A percentile compares a stretch with the other conserved stretches of the same genome.
Conservation (phyloP, 1,284 basidiomycete genomes). For the Pholiota adiposa region DNA sequence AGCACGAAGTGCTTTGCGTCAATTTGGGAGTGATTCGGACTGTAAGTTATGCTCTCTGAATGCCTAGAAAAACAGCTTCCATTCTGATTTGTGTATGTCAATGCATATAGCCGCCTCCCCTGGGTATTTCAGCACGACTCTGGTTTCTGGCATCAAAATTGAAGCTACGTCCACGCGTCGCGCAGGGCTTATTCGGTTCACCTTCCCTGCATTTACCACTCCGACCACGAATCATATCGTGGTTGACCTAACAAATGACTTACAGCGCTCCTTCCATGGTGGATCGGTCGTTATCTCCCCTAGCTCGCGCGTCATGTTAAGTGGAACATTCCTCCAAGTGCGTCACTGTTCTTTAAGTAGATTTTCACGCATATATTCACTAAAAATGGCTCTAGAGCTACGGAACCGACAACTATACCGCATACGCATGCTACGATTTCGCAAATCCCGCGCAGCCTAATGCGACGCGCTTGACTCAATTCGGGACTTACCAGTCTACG, state of each 20-base stretch:
- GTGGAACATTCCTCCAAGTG: constrained; percentile 50
- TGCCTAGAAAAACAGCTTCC: not conserved
- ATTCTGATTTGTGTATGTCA: not conserved
- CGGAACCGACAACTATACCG: constrained; percentile 52
- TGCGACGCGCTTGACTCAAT: constrained; percentile 26
- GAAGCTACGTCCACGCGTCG: constrained; percentile 52
- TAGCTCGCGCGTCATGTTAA: constrained; percentile 39
- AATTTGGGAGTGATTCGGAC: constrained; percentile 38
- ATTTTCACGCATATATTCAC: not conserved
- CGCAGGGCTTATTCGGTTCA: constrained; percentile 49
- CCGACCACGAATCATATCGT: constrained; percentile 36
- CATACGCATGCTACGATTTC: constrained; percentile 53
- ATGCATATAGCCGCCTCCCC: constrained; percentile 40
- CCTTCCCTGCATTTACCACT: constrained; percentile 36
- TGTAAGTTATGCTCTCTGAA: constrained; percentile 32
- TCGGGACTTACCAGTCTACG: constrained; percentile 45
- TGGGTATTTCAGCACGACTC: constrained; percentile 52
- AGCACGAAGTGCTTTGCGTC: constrained; percentile 43
- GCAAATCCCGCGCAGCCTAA: constrained; percentile 24
- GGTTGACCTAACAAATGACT: constrained; percentile 51
- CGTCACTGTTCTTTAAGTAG: not conserved
- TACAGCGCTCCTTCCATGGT: constrained; percentile 52
- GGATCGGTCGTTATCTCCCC: constrained; percentile 40
- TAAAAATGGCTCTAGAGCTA: constrained; percentile 42
- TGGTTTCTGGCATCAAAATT: constrained; percentile 48